These are phyloP conservation scores for Terana coerulea DNA, from an alignment of 768 basidiomycete species.

Conservation along the genomic window DNA sequence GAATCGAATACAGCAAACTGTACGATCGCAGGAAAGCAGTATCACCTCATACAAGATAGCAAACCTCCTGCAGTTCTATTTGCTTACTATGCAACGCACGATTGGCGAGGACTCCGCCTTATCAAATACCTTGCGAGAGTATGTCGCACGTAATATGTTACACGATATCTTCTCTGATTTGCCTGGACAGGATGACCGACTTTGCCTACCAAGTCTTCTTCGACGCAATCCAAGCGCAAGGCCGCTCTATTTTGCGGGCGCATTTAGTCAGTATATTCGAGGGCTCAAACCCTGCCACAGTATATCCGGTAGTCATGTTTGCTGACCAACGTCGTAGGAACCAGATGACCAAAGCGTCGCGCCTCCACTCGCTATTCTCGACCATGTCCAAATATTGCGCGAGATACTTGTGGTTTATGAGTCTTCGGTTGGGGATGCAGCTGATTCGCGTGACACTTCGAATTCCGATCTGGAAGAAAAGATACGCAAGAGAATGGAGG, in stretches of 20 bases:
- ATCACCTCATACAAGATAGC: constrained; percentile 91
- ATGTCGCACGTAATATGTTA: background rate
- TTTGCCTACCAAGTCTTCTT: constrained; percentile 83
- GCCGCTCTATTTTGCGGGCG: constrained; percentile 56
- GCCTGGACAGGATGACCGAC: constrained; percentile 66
- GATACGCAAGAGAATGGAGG: constrained; percentile 11
- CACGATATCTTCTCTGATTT: background rate
- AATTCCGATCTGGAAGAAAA: background rate
- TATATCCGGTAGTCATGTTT: background rate
- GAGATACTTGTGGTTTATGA: constrained; percentile 90
- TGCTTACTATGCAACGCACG: constrained; percentile 88
- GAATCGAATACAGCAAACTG: constrained; percentile 90
- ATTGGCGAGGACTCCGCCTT: constrained; percentile 82
- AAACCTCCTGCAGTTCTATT: constrained; percentile 93
- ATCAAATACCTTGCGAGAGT: constrained; percentile 79
- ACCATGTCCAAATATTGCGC: constrained; percentile 78
- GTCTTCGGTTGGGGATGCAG: constrained; percentile 74
- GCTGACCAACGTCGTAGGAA: constrained; percentile 38
- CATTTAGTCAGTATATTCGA: constrained; percentile 43
- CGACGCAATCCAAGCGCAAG: constrained; percentile 82
- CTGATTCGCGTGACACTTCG: constrained; percentile 33
- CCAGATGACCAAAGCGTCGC: constrained; percentile 64
- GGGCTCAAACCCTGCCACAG: background rate
- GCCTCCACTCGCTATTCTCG: constrained; percentile 76
- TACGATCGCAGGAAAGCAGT: constrained; percentile 89